phyloP scores from a whole-genome alignment of 805 yeast species.

The Candida manassasensis region DNA sequence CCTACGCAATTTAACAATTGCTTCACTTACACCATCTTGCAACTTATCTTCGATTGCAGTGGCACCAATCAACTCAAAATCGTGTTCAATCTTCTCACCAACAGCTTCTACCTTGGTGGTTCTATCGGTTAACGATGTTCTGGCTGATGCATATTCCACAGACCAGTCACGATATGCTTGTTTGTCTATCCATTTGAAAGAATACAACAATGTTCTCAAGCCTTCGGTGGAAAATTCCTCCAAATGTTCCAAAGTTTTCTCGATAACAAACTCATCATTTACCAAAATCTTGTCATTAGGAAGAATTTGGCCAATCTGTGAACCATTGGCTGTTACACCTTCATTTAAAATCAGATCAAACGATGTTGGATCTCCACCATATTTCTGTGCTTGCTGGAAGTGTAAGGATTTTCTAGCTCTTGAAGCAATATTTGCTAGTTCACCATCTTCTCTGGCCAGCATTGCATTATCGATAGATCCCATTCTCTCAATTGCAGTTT shows the following conservation, averaged over 20 bases:
- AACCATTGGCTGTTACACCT: background rate
- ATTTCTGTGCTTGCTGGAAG: constrained; percentile 52
- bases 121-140: constrained; percentile 68
- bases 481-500: constrained; percentile 15
- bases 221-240: constrained; percentile 97
- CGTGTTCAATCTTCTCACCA: constrained; percentile 68
- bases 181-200: constrained; percentile 64
- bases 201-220: constrained; percentile 80
- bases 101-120: constrained; percentile 59
- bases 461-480: constrained; percentile 49
- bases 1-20: constrained; percentile 84
- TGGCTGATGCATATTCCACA: constrained; percentile 63
- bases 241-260: constrained; percentile 81
- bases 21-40: constrained; percentile 94
- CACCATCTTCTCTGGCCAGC: constrained; percentile 39
- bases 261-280: constrained; percentile 75
- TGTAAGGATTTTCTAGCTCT: constrained; percentile 57
- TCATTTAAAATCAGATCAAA: background rate
- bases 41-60: constrained; percentile 96
- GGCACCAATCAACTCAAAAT: constrained; percentile 76
- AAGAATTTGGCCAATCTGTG: constrained; percentile 8
- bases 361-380: constrained; percentile 28
- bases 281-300: constrained; percentile 52
- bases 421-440: constrained; percentile 48
- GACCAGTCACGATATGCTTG: constrained; percentile 66